phyloP scores from a whole-genome alignment of 805 yeast genomes.

The Candida namnaoensis region DNA sequence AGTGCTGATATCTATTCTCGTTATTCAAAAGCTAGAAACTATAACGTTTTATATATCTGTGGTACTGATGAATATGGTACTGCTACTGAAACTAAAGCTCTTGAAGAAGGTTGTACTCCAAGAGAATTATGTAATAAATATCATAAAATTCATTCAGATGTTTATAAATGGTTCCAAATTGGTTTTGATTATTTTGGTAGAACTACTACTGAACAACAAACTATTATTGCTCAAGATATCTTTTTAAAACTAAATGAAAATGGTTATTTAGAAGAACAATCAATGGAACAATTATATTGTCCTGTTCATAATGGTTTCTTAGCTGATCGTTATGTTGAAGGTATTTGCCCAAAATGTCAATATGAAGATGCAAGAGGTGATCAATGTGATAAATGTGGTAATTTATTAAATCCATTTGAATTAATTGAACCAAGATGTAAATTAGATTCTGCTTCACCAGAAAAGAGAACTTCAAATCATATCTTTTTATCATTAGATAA shows the following conservation, averaged over 20 bases:
- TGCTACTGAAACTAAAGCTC: conserved; percentile 97
- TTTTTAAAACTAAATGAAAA: conserved; percentile 71
- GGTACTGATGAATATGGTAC: conserved; percentile 99
- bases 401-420: conserved; percentile 83
- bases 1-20: conserved; percentile 92
- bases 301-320: conserved; percentile 82
- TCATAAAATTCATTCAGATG: conserved; percentile 75
- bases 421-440: conserved; percentile 94
- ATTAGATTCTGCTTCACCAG: conserved; percentile 77
- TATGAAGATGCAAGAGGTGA: conserved; percentile 99
- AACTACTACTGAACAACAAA: conserved; percentile 87
- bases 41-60: conserved; percentile 79
- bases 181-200: conserved; percentile 95
- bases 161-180: conserved; percentile 95
- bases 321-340: conserved; percentile 97
- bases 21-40: conserved; percentile 81
- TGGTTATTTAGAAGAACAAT: conserved; percentile 75
- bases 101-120: conserved; percentile 89
- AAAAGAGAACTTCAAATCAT: conserved; percentile 75
- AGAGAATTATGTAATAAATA: conserved; percentile 86
- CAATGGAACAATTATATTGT: conserved; percentile 87
- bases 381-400: conserved; percentile 97
- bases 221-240: conserved; percentile 92
- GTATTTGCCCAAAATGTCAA: conserved; percentile 90
- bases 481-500: conserved; percentile 78